These are phyloP conservation scores for Datisca glomerata DNA, from an alignment of 306 rosid species.

Conservation along the genomic window DNA sequence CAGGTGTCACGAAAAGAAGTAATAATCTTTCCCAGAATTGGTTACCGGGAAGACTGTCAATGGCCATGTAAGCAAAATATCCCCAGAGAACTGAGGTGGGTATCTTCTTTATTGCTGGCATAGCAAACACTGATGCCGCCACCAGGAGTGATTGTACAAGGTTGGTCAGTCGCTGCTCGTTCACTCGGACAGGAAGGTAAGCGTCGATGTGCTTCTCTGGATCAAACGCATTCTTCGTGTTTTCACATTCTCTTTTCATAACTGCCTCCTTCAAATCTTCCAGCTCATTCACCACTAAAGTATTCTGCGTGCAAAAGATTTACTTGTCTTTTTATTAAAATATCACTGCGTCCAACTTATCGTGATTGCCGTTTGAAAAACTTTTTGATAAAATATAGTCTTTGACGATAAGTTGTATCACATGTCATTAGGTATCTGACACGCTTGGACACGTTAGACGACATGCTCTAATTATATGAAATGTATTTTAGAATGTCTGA, in stretches of 20 bases:
- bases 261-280: slow-evolving; percentile 61
- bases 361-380: too few relatives aligned
- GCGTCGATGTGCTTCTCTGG: slow-evolving; percentile 73
- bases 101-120: slow-evolving; percentile 59
- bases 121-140: slow-evolving; percentile 59
- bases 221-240: slow-evolving; percentile 35
- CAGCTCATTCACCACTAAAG: too few relatives aligned
- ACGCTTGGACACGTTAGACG: too few relatives aligned
- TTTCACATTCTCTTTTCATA: slow-evolving; percentile 26
- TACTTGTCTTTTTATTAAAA: too few relatives aligned
- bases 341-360: too few relatives aligned
- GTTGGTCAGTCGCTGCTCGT: slow-evolving; percentile 86
- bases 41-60: slow-evolving; percentile 89
- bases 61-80: slow-evolving; percentile 86
- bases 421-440: too few relatives aligned
- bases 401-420: too few relatives aligned
- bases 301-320: too few relatives aligned
- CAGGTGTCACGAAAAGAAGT: slow-evolving; percentile 53
- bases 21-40: slow-evolving; percentile 80
- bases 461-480: too few relatives aligned
- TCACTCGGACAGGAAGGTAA: slow-evolving; percentile 66
- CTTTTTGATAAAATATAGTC: too few relatives aligned
- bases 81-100: too few relatives aligned
- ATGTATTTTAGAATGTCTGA: too few relatives aligned
- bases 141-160: slow-evolving; percentile 69